Evolutionary conservation across 176 grass and related monocot genomes (phyloP).

Genomic region (Stipa capillata): DNA sequence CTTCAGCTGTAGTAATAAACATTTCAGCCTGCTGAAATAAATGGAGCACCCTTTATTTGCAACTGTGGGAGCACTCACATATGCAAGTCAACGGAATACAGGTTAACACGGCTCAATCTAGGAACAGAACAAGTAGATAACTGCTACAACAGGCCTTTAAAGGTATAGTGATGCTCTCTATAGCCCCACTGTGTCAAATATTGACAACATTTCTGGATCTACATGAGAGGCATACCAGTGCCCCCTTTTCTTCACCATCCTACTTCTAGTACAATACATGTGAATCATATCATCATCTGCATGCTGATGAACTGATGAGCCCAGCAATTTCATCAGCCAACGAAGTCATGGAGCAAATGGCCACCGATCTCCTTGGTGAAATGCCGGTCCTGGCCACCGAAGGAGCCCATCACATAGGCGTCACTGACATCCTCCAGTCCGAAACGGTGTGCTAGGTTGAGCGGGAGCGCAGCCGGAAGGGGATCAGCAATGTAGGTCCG

Average conservation of each 20-base stretch:
- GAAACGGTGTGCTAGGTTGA: conserved; percentile 65
- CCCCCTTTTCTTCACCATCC: conserved; percentile 3
- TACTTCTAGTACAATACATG: conserved; percentile 39
- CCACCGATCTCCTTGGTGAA: conserved; percentile 72
- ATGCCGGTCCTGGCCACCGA: conserved; percentile 59
- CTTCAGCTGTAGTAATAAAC: neutral
- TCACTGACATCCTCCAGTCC: conserved; percentile 84
- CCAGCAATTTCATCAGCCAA: conserved; percentile 37
- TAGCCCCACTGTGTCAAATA: conserved; percentile 35
- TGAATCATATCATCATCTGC: neutral
- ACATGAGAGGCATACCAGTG: conserved; percentile 17
- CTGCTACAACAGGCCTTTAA: conserved; percentile 18
- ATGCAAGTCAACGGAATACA: conserved; percentile 29
- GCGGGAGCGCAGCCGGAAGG: conserved; percentile 46
- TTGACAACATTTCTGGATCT: conserved; percentile 38
- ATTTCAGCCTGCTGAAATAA: neutral
- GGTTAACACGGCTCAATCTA: conserved; percentile 27
- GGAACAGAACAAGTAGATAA: conserved; percentile 31
- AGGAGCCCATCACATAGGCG: conserved; percentile 57
- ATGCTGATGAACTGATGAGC: neutral
- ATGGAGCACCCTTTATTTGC: conserved; percentile 16
- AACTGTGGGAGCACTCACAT: neutral
- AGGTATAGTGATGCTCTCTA: conserved; percentile 32
- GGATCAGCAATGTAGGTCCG: conserved; percentile 55
- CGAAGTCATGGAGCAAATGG: conserved; percentile 86